Conservation (phyloP, 495 filamentous ascomycete species). For the Penicillium canariense region DNA sequence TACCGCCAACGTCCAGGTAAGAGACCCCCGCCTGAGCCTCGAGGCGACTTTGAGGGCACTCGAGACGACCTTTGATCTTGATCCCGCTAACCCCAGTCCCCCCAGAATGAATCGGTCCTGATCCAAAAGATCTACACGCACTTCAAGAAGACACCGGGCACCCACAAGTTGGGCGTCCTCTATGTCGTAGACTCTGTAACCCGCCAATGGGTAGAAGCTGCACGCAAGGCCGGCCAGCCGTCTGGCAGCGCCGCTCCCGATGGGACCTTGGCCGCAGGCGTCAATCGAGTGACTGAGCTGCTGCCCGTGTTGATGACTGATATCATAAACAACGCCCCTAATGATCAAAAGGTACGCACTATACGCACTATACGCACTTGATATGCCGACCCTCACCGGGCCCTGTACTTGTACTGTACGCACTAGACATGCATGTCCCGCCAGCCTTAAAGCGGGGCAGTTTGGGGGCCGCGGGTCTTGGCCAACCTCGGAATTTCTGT, state of each 20-base stretch:
- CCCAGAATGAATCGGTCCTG: constrained; percentile 89
- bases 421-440: constrained; percentile 41
- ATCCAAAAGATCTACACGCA: constrained; percentile 95
- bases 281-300: constrained; percentile 94
- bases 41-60: background rate
- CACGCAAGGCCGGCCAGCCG: constrained; percentile 78
- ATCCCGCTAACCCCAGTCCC: constrained; percentile 35
- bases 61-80: background rate
- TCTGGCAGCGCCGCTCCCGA: constrained; percentile 73
- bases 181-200: constrained; percentile 99
- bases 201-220: constrained; percentile 96
- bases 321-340: constrained; percentile 81
- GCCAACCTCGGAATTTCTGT: constrained; percentile 4
- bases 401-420: constrained; percentile 55
- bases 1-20: constrained; percentile 89
- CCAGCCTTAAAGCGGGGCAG: background rate
- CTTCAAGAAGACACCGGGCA: constrained; percentile 91
- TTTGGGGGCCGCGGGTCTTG: constrained; percentile 18
- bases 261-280: constrained; percentile 91
- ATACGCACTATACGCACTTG: constrained; percentile 1
- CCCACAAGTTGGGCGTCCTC: constrained; percentile 97
- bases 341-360: constrained; percentile 97
- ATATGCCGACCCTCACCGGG: too few species aligned
- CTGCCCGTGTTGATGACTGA: constrained; percentile 93
- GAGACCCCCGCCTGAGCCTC: background rate